A percentile compares a stretch with the other conserved stretches of the same genome.
Evolutionary conservation across 306 rosid genomes (phyloP).

Genomic region (Cotoneaster glaucophyllus): DNA sequence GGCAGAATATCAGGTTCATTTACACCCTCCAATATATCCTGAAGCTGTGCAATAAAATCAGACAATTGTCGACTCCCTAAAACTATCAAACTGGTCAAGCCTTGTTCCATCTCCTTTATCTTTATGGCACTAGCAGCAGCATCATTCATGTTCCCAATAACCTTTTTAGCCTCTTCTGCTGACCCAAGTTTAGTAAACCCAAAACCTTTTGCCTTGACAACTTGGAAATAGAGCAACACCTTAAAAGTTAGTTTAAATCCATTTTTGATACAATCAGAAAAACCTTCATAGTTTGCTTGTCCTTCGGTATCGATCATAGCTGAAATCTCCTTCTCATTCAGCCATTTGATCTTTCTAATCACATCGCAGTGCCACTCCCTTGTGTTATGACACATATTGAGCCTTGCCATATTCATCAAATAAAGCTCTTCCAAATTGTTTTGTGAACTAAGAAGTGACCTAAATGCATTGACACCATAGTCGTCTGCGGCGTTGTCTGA

Average conservation of each 20-base stretch:
- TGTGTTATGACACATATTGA: constrained; percentile 82
- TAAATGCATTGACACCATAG: constrained; percentile 77
- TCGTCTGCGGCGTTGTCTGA: constrained; percentile 86
- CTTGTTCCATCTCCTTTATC: too few relatives aligned
- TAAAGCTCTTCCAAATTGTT: constrained; percentile 71
- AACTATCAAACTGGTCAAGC: too few relatives aligned
- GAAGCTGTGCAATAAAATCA: too few relatives aligned
- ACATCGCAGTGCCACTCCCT: constrained; percentile 76
- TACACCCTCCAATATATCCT: too few relatives aligned
- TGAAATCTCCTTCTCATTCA: constrained; percentile 54
- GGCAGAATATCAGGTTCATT: too few relatives aligned
- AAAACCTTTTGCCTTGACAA: too few relatives aligned
- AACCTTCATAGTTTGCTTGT: constrained; percentile 60
- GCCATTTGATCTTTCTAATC: constrained; percentile 60
- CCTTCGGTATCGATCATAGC: constrained; percentile 92
- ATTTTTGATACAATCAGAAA: constrained; percentile 57
- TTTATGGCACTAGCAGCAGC: too few relatives aligned
- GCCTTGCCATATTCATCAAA: constrained; percentile 82
- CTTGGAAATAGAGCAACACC: too few relatives aligned
- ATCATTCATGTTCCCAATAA: too few relatives aligned
- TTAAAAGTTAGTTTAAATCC: not conserved
- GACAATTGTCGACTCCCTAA: too few relatives aligned
- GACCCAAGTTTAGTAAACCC: too few relatives aligned
- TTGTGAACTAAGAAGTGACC: constrained; percentile 59
- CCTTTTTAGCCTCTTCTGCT: too few relatives aligned